Percentiles rank a stretch among this genome's conserved stretches.
These are phyloP conservation scores for Arabidopsis suecica DNA, from an alignment of 345 rosid genomes.

Conservation along the genomic window DNA sequence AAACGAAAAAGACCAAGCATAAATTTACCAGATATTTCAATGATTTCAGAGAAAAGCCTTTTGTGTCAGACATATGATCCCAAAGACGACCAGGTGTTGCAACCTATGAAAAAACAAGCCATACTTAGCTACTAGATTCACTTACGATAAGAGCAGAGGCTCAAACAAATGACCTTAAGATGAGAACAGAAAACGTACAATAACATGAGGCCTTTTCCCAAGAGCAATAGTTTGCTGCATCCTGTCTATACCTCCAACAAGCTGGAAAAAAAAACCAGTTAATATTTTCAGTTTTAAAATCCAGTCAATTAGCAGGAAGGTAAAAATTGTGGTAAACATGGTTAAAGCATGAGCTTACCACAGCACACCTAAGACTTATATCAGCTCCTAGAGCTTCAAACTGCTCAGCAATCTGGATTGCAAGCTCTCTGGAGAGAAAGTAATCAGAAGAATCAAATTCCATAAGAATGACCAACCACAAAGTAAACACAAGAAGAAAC, in stretches of 20 bases:
- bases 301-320: neutral
- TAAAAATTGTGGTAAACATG: neutral
- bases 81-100: slow-evolving; percentile 94
- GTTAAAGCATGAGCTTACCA: slow-evolving; percentile 57
- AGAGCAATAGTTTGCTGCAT: slow-evolving; percentile 79
- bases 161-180: neutral
- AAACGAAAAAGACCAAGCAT: slow-evolving; percentile 3
- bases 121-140: slow-evolving; percentile 3
- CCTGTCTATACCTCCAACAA: slow-evolving; percentile 95
- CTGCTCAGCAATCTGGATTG: slow-evolving; percentile 96
- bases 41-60: slow-evolving; percentile 82
- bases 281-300: neutral
- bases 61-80: slow-evolving; percentile 87
- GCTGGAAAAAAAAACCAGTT: slow-evolving; percentile 51
- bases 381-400: slow-evolving; percentile 90
- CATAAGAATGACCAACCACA: neutral
- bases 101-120: slow-evolving; percentile 54
- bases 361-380: slow-evolving; percentile 79
- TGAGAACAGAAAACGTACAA: slow-evolving; percentile 39
- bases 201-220: slow-evolving; percentile 83
- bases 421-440: slow-evolving; percentile 69
- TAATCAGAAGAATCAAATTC: slow-evolving; percentile 9
- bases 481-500: slow-evolving; percentile 23
- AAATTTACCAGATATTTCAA: slow-evolving; percentile 78
- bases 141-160: neutral